phyloP scores from a whole-genome alignment of 1,284 basidiomycete species.

The Naganishia albida region DNA sequence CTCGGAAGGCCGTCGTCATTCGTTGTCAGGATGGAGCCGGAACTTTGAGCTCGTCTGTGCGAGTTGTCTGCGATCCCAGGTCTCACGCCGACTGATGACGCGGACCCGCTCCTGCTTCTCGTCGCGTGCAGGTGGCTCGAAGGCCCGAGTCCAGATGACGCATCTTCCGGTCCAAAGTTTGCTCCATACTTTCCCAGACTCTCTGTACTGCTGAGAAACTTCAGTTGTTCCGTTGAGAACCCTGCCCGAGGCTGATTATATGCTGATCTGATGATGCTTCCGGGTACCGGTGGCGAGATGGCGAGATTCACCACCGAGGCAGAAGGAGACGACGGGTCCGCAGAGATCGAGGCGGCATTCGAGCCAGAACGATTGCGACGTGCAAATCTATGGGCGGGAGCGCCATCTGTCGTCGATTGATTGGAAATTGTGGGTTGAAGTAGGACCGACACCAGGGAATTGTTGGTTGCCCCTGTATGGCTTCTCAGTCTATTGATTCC shows the following conservation, averaged over 20 bases:
- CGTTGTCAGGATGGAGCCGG: not conserved
- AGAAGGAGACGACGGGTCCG: constrained; percentile 15
- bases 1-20: constrained; percentile 12
- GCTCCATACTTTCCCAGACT: constrained; percentile 34
- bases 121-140: constrained; percentile 8
- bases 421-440: constrained; percentile 31
- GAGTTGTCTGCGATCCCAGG: not conserved
- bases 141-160: not conserved
- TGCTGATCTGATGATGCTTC: constrained; percentile 26
- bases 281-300: constrained; percentile 31
- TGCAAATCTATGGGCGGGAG: not conserved
- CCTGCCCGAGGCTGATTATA: constrained; percentile 30
- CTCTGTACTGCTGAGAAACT: constrained; percentile 34
- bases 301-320: constrained; percentile 12
- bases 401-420: constrained; percentile 8
- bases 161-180: constrained; percentile 20
- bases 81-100: constrained; percentile 7
- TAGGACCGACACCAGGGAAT: constrained; percentile 28
- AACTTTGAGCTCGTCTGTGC: constrained; percentile 4
- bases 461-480: constrained; percentile 17
- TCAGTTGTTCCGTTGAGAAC: constrained; percentile 31
- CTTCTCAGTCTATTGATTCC: constrained; percentile 8
- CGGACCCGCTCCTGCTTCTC: constrained; percentile 20
- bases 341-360: not conserved
- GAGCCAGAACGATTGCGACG: constrained; percentile 19